Evolutionary conservation across 192 early-diverging fungal species (phyloP).

Genomic region (Coemansia sp.): DNA sequence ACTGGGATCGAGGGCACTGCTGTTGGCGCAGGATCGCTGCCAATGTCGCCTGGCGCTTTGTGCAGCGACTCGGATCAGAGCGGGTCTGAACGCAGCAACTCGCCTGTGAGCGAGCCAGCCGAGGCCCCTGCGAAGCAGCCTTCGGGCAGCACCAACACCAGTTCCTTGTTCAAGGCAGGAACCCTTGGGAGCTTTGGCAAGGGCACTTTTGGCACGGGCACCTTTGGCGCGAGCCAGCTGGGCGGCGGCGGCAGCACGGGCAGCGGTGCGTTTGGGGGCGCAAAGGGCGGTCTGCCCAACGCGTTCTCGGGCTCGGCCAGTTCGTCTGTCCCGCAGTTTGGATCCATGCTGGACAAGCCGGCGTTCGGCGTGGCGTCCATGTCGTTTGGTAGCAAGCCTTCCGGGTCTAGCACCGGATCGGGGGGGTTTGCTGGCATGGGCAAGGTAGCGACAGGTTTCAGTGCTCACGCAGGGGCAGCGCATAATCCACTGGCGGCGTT

Average conservation of each 20-base stretch:
- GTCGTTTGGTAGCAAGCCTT: conserved; percentile 5
- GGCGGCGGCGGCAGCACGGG: not conserved
- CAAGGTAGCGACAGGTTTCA: conserved; percentile 12
- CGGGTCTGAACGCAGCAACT: too few relatives aligned
- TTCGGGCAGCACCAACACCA: not conserved
- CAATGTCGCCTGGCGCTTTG: too few relatives aligned
- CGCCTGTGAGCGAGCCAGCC: too few relatives aligned
- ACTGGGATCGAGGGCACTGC: too few relatives aligned
- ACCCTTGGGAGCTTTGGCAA: conserved; percentile 23
- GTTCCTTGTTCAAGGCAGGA: conserved; percentile 32
- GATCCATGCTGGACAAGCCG: conserved; percentile 23
- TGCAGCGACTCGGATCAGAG: too few relatives aligned
- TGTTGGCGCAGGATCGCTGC: too few relatives aligned
- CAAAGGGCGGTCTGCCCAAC: conserved; percentile 10
- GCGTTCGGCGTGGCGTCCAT: conserved; percentile 39
- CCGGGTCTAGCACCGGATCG: not conserved
- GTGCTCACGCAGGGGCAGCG: conserved; percentile 1
- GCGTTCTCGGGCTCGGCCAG: conserved; percentile 14
- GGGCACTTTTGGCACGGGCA: too few relatives aligned
- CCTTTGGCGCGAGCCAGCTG: not conserved
- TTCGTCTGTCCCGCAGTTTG: conserved; percentile 16
- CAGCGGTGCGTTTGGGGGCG: not conserved
- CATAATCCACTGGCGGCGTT: too few relatives aligned
- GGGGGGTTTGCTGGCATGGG: conserved; percentile 7
- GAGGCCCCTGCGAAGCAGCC: too few relatives aligned